phyloP scores from a whole-genome alignment of 768 basidiomycete species.

The Calocera viscosa region DNA sequence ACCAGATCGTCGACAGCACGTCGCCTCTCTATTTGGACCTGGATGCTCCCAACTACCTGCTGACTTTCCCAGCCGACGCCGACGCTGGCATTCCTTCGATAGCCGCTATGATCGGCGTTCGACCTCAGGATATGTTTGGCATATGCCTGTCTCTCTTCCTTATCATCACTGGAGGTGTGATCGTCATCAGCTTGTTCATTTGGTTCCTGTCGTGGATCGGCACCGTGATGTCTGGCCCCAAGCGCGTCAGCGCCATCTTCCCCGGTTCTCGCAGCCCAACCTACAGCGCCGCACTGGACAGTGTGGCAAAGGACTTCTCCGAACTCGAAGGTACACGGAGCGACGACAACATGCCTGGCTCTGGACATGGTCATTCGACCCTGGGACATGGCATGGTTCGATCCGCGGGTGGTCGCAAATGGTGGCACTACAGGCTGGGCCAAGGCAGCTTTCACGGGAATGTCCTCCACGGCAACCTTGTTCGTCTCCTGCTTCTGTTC shows the following conservation, averaged over 20 bases:
- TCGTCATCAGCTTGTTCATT: conserved; percentile 53
- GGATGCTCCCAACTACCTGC: conserved; percentile 55
- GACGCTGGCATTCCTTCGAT: conserved; percentile 63
- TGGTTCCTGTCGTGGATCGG: conserved; percentile 58
- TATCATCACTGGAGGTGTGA: conserved; percentile 57
- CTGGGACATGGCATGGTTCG: background rate
- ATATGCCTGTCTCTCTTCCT: conserved; percentile 77
- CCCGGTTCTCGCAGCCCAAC: background rate
- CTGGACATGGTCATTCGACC: background rate
- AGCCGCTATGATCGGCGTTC: conserved; percentile 70
- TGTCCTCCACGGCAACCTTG: conserved; percentile 78
- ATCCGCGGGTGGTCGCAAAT: conserved; percentile 1
- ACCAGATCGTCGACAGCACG: conserved; percentile 54
- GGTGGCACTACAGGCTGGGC: conserved; percentile 28
- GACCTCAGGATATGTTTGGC: conserved; percentile 68
- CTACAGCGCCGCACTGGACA: background rate
- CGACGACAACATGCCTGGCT: conserved; percentile 3
- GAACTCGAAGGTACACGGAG: background rate
- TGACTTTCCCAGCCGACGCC: conserved; percentile 50
- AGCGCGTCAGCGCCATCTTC: background rate
- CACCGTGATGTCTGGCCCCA: background rate
- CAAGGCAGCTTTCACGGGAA: conserved; percentile 70
- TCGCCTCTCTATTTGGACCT: conserved; percentile 72
- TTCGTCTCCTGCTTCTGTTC: conserved; percentile 81
- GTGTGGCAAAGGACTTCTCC: background rate